These are phyloP conservation scores for Pneumocystis murina DNA, from an alignment of 1,139 yeast species.

Conservation along the genomic window DNA sequence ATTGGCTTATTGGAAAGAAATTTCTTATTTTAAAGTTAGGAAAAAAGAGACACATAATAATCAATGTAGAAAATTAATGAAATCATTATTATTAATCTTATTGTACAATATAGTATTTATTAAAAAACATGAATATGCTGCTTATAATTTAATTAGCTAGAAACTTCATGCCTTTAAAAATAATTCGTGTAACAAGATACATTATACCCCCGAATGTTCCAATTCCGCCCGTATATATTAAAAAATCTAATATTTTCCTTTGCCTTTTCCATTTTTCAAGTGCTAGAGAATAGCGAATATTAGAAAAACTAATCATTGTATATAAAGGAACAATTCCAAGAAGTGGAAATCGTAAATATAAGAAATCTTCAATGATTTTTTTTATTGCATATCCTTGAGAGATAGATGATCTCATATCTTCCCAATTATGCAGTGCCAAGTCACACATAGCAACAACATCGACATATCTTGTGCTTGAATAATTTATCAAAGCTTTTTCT, in stretches of 20 bases:
- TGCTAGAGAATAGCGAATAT: slow-evolving; percentile 63
- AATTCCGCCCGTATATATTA: slow-evolving; percentile 2
- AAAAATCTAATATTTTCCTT: slow-evolving; percentile 27
- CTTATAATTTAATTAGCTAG: neutral
- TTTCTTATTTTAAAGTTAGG: neutral
- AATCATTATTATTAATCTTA: neutral
- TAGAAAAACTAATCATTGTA: slow-evolving; percentile 85
- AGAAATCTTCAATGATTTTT: slow-evolving; percentile 49
- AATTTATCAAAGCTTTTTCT: slow-evolving; percentile 39
- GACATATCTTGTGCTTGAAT: slow-evolving; percentile 41
- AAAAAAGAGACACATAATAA: neutral
- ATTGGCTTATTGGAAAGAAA: neutral
- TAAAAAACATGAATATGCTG: neutral
- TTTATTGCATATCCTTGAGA: slow-evolving; percentile 48
- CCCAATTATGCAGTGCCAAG: slow-evolving; percentile 65
- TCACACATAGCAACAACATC: slow-evolving; percentile 65
- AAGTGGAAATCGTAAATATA: slow-evolving; percentile 34
- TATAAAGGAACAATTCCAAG: slow-evolving; percentile 56
- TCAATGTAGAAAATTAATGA: neutral
- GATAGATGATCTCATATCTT: slow-evolving; percentile 77
- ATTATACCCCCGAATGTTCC: neutral
- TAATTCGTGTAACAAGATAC: neutral
- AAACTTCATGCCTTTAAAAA: neutral
- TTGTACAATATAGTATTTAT: neutral
- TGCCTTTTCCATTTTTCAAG: slow-evolving; percentile 40